A percentile compares a stretch with the other conserved stretches of the same genome.
These are phyloP conservation scores for Alternaria postmessia DNA, from an alignment of 2,329 filamentous ascomycete species.

Conservation along the genomic window DNA sequence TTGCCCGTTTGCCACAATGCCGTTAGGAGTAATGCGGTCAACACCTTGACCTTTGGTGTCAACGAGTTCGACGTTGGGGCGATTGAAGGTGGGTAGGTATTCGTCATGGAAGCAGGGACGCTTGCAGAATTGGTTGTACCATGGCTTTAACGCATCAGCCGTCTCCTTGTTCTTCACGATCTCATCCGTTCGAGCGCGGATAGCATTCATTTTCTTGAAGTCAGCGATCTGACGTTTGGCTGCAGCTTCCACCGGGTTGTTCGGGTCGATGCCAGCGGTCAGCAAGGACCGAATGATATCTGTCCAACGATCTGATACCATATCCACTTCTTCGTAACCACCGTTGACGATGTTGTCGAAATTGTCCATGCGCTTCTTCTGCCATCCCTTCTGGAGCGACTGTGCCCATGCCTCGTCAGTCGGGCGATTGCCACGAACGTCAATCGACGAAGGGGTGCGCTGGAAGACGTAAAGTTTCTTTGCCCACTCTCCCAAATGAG, in stretches of 20 bases:
- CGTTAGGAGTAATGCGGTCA: conserved; percentile 47
- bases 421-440: conserved; percentile 42
- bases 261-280: conserved; percentile 15
- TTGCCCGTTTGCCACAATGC: conserved; percentile 58
- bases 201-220: conserved; percentile 53
- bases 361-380: conserved; percentile 57
- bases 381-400: conserved; percentile 53
- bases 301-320: conserved; percentile 63
- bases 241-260: not conserved
- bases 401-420: conserved; percentile 27
- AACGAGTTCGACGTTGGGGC: conserved; percentile 64
- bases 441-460: conserved; percentile 60
- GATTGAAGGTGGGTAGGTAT: conserved; percentile 68
- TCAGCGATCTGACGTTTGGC: conserved; percentile 21
- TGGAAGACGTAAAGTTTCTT: conserved; percentile 66
- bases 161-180: conserved; percentile 63
- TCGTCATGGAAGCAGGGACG: conserved; percentile 69
- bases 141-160: conserved; percentile 64
- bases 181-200: conserved; percentile 59
- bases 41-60: conserved; percentile 66
- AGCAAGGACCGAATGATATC: conserved; percentile 32
- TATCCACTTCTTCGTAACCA: conserved; percentile 41
- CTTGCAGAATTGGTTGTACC: conserved; percentile 71
- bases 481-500: conserved; percentile 55
- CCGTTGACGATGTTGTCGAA: conserved; percentile 53